A percentile compares a stretch with the other conserved stretches of the same genome.
Conservation (phyloP, 768 basidiomycete species). For the Phanerochaete carnosa region DNA sequence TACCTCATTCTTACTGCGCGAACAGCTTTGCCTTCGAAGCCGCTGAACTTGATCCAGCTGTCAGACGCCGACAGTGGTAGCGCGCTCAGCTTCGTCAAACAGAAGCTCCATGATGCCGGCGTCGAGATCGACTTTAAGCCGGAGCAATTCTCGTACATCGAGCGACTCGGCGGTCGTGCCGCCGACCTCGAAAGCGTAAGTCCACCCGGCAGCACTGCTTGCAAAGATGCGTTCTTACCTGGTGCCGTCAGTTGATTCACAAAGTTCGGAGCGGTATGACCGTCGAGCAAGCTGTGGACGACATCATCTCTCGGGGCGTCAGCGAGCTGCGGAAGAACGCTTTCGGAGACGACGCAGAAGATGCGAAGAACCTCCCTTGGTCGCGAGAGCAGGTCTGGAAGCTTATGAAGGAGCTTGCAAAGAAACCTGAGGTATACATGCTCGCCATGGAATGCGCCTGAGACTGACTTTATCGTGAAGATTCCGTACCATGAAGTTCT, state of each 20-base stretch:
- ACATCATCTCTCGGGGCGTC: constrained; percentile 78
- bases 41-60: constrained; percentile 73
- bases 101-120: constrained; percentile 65
- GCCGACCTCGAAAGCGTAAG: constrained; percentile 84
- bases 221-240: neutral
- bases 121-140: constrained; percentile 49
- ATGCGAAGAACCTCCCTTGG: constrained; percentile 83
- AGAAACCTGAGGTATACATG: constrained; percentile 49
- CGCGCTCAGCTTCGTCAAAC: constrained; percentile 76
- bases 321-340: constrained; percentile 86
- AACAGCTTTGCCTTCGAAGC: constrained; percentile 79
- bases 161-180: constrained; percentile 84
- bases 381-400: constrained; percentile 85
- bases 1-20: neutral
- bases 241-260: constrained; percentile 62
- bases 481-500: constrained; percentile 80
- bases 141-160: constrained; percentile 56
- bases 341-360: constrained; percentile 90
- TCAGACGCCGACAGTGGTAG: constrained; percentile 83
- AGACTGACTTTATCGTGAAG: constrained; percentile 34
- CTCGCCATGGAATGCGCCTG: neutral
- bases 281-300: constrained; percentile 82
- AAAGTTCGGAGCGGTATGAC: constrained; percentile 74
- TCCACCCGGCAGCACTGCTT: neutral
- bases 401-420: constrained; percentile 70